Evolutionary conservation across 352 stramenopile species (phyloP).

Genomic region (Aphanomyces euteiches): DNA sequence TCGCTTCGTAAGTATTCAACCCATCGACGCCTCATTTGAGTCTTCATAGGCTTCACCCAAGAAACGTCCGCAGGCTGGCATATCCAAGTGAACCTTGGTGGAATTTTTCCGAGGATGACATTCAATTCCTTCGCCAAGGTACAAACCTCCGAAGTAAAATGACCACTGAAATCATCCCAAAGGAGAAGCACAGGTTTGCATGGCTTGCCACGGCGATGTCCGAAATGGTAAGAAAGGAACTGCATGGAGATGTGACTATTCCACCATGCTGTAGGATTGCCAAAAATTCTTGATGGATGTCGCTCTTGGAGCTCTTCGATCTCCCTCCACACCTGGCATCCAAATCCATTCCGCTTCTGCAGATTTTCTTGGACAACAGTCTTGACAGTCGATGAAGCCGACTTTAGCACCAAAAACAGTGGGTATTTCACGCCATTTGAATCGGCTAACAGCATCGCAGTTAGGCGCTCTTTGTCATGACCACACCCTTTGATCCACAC

Average conservation of each 20-base stretch:
- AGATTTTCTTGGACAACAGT: conserved; percentile 28
- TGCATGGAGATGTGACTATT: conserved; percentile 31
- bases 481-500: conserved; percentile 33
- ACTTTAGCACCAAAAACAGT: conserved; percentile 35
- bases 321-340: conserved; percentile 32
- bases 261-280: conserved; percentile 35
- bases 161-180: conserved; percentile 36
- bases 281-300: conserved; percentile 30
- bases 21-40: not conserved
- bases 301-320: conserved; percentile 18
- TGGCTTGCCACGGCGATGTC: conserved; percentile 5
- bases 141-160: conserved; percentile 36
- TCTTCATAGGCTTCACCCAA: conserved; percentile 35
- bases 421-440: conserved; percentile 29
- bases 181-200: conserved; percentile 32
- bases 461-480: conserved; percentile 34
- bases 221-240: conserved; percentile 40
- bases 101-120: conserved; percentile 33
- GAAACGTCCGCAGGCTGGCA: conserved; percentile 35
- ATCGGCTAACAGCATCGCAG: conserved; percentile 35
- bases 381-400: conserved; percentile 10
- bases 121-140: conserved; percentile 31
- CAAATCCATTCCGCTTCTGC: conserved; percentile 32
- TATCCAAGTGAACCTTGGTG: conserved; percentile 26
- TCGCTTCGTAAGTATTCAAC: not conserved